A percentile compares a stretch with the other conserved stretches of the same genome.
Conservation (phyloP, 805 yeast genomes). For the Metschnikowia lachancei region DNA sequence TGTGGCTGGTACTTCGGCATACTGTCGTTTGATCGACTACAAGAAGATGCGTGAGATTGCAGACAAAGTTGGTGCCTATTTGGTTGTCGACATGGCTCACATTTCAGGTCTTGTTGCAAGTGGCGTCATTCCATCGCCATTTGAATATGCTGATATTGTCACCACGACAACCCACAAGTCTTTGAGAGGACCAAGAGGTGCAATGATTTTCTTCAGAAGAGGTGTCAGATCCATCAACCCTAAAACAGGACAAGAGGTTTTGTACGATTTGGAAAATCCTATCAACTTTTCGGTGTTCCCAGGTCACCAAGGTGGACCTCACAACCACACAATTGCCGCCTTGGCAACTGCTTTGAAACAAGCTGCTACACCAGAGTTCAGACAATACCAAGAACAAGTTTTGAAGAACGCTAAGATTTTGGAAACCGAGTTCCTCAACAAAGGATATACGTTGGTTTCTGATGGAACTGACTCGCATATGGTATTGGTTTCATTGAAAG, state of each 20-base stretch:
- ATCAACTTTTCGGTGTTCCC: conserved; percentile 99
- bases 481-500: conserved; percentile 86
- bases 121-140: conserved; percentile 93
- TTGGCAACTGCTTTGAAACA: conserved; percentile 95
- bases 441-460: conserved; percentile 81
- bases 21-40: conserved; percentile 95
- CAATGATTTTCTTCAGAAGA: conserved; percentile 97
- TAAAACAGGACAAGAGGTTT: conserved; percentile 88
- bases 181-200: conserved; percentile 99
- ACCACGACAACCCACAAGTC: conserved; percentile 99
- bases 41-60: conserved; percentile 95
- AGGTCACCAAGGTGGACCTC: conserved; percentile 99
- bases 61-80: conserved; percentile 94
- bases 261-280: conserved; percentile 88
- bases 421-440: conserved; percentile 66
- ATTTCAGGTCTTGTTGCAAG: conserved; percentile 95
- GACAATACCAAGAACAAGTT: conserved; percentile 84
- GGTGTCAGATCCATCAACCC: conserved; percentile 81
- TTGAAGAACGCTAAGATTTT: conserved; percentile 83
- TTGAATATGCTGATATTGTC: conserved; percentile 95
- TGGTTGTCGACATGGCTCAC: conserved; percentile 97
- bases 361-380: conserved; percentile 86
- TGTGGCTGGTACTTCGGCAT: conserved; percentile 98
- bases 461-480: conserved; percentile 97
- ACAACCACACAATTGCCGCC: conserved; percentile 98